Percentiles rank a stretch among this genome's conserved stretches.
Evolutionary conservation across 1,284 basidiomycete genomes (phyloP).

Genomic region (Xanthoconium separans): DNA sequence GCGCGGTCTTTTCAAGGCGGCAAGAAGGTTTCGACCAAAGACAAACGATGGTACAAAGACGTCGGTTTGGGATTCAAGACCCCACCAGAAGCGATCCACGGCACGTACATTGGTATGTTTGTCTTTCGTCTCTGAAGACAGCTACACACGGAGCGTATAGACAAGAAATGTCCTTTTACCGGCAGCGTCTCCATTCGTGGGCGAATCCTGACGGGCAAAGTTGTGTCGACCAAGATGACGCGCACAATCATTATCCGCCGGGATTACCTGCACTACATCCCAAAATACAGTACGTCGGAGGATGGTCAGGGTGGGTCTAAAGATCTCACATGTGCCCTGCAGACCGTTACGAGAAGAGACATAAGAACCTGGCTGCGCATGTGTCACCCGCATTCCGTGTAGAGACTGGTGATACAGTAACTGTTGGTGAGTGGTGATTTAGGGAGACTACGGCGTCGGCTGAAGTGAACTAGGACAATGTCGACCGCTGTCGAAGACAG

Average conservation of each 20-base stretch:
- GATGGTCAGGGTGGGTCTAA: background rate
- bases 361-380: constrained; percentile 98
- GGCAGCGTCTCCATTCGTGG: constrained; percentile 97
- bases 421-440: constrained; percentile 74
- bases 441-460: background rate
- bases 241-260: constrained; percentile 98
- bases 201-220: constrained; percentile 96
- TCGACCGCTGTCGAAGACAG: constrained; percentile 98
- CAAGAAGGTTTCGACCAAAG: constrained; percentile 91
- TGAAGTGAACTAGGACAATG: constrained; percentile 72
- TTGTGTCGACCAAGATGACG: constrained; percentile 99
- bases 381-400: constrained; percentile 99
- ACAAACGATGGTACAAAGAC: constrained; percentile 99
- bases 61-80: constrained; percentile 98
- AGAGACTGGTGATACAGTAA: constrained; percentile 90
- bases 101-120: constrained; percentile 90
- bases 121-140: background rate
- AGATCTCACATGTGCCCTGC: constrained; percentile 16
- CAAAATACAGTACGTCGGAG: constrained; percentile 86
- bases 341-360: constrained; percentile 96
- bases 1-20: constrained; percentile 49
- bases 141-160: constrained; percentile 40
- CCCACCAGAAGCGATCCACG: constrained; percentile 92
- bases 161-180: constrained; percentile 99
- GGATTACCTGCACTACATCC: constrained; percentile 98